Evolutionary conservation across 2,329 filamentous ascomycete species (phyloP), one percentile per base, ranked within the genome.

Genomic region (Phoma sp.): DNA sequence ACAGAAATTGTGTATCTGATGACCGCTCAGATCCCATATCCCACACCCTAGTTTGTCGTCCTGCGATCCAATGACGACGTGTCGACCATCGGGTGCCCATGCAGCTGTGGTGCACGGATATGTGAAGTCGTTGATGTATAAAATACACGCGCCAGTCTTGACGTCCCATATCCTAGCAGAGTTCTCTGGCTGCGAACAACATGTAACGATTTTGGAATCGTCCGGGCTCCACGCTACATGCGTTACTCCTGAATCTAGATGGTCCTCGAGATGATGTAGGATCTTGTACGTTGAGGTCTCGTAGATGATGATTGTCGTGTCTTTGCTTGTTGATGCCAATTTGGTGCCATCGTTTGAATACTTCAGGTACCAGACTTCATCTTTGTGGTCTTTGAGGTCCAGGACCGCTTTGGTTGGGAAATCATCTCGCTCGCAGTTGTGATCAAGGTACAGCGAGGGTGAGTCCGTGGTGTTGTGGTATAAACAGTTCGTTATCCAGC

Each of bases 201-300:
- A 98, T 15, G 89, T 94, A 35, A 98, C 86, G 31, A 99, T 81
- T 77, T 91, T 91, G 1, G 84, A 84, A 76, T 96, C 91, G 74
- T 99, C 92, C 5, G 93, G 95, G 71, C 93, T 97, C 91, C 95
- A 99, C 1, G 91, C 83, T 4, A 96, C 78, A 67, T 93, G 92
- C 19, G 90, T 88, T 12, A 97, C 88, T 1, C 90, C 89, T 6
- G 90, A 88, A 3, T 53, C 60, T 1, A 85, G 81, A 65, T 96
- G 91, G 4, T 88, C 86, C 4, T 79, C 78, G 9, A 96, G 78
- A 40, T 76, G 81, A 51, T 87, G 83, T 3, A 90, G 68, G 7
- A 90, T 78, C 15, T 84, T 78, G 70, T 93, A 96, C 0, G 84
- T 84, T 2, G 80, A 80, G 0, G 91, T 89, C 51, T 96, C 89